Percentiles rank a stretch among this genome's conserved stretches.
These are phyloP conservation scores for Boletus insuetus DNA, from an alignment of 768 basidiomycete genomes.

Conservation along the genomic window DNA sequence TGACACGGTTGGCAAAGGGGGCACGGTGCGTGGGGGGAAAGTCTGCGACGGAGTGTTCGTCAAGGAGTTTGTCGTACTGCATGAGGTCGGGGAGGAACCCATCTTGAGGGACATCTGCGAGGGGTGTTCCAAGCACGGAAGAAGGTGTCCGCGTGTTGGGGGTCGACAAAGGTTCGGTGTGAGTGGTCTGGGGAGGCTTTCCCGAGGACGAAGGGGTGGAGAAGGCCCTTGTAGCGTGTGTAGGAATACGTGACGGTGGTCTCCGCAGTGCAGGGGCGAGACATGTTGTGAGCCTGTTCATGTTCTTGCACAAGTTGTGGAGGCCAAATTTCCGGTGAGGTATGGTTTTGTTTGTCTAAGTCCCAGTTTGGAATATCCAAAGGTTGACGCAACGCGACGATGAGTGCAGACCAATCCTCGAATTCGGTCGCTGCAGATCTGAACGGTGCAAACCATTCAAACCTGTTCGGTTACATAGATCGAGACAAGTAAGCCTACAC, in stretches of 20 bases:
- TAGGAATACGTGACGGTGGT: not conserved
- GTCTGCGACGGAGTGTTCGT: conserved; percentile 53
- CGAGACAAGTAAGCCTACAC: conserved; percentile 53
- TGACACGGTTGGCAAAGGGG: conserved; percentile 59
- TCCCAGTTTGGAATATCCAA: conserved; percentile 15
- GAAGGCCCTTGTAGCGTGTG: conserved; percentile 7
- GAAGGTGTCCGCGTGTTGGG: not conserved
- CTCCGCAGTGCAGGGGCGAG: conserved; percentile 11
- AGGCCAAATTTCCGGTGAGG: conserved; percentile 12
- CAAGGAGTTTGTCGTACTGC: conserved; percentile 58
- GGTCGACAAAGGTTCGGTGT: conserved; percentile 1
- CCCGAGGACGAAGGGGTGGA: conserved; percentile 16
- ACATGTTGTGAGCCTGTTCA: conserved; percentile 28
- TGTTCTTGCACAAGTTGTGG: not conserved
- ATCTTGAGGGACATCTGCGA: conserved; percentile 23
- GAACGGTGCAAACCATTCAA: conserved; percentile 48
- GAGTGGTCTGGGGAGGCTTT: not conserved
- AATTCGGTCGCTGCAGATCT: conserved; percentile 47
- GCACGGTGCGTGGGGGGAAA: conserved; percentile 51
- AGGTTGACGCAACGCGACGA: conserved; percentile 3
- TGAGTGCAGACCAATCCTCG: conserved; percentile 21
- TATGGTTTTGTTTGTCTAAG: conserved; percentile 18
- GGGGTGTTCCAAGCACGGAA: conserved; percentile 11
- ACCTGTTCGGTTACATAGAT: conserved; percentile 59
- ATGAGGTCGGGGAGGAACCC: conserved; percentile 57